These are phyloP conservation scores for Cucumis cinereus DNA, from an alignment of 306 rosid genomes.

Conservation along the genomic window DNA sequence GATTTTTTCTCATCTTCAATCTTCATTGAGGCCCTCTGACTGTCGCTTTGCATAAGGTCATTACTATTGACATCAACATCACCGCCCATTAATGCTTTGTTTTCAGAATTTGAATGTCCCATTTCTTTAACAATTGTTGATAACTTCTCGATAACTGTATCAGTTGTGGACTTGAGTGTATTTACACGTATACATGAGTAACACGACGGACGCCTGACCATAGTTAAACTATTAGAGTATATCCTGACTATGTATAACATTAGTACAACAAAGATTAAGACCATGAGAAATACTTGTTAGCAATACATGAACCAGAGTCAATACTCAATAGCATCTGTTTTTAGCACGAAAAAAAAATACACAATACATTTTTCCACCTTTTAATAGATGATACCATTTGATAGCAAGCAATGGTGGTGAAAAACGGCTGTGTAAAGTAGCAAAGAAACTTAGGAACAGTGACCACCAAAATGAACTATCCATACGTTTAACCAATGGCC, in stretches of 20 bases:
- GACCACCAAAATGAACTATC: background rate
- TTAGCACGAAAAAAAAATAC: background rate
- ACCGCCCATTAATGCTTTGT: background rate
- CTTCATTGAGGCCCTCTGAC: background rate
- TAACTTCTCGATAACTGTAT: constrained; percentile 46
- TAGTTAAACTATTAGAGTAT: background rate
- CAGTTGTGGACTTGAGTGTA: constrained; percentile 45
- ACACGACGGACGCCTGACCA: constrained; percentile 63
- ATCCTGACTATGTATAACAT: background rate
- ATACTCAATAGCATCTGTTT: background rate
- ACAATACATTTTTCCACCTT: background rate
- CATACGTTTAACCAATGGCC: background rate
- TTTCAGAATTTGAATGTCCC: constrained; percentile 3
- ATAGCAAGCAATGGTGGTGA: background rate
- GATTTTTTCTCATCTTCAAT: constrained; percentile 13
- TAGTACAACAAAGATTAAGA: background rate
- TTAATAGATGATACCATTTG: background rate
- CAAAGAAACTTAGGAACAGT: background rate
- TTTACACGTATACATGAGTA: constrained; percentile 87
- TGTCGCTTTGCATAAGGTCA: background rate
- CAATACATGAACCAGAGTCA: background rate
- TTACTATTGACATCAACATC: constrained; percentile 6
- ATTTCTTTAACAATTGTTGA: constrained; percentile 18
- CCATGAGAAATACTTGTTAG: background rate
- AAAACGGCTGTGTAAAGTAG: background rate